Percentiles rank a stretch among this genome's conserved stretches.
These are phyloP conservation scores for Multifurca ochricompacta DNA, from an alignment of 768 basidiomycete genomes.

Conservation along the genomic window DNA sequence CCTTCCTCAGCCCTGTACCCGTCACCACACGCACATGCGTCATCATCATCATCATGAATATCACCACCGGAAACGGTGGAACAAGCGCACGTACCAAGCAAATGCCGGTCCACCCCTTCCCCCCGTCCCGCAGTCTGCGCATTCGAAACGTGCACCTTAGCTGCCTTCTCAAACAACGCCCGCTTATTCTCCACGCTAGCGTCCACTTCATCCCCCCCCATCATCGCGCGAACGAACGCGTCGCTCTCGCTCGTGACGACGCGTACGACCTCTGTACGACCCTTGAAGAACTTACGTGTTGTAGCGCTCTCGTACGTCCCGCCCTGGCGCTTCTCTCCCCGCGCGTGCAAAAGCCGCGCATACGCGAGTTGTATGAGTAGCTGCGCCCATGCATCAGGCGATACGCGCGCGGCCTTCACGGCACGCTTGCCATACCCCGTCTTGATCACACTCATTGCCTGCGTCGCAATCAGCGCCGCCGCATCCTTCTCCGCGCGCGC, in stretches of 20 bases:
- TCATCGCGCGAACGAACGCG: conserved; percentile 71
- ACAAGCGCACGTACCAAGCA: conserved; percentile 64
- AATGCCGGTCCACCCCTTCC: conserved; percentile 79
- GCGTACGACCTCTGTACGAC: conserved; percentile 90
- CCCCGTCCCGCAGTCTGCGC: conserved; percentile 60
- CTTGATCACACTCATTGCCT: conserved; percentile 52
- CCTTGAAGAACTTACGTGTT: conserved; percentile 82
- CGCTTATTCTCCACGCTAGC: conserved; percentile 42
- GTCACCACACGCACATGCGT: neutral
- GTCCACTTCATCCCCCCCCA: conserved; percentile 34
- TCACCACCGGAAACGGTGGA: too few species aligned
- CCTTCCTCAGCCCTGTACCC: conserved; percentile 65
- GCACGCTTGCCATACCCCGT: conserved; percentile 79
- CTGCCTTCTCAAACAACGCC: conserved; percentile 49
- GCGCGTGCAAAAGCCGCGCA: conserved; percentile 43
- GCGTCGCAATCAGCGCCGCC: conserved; percentile 49
- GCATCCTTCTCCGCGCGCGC: conserved; percentile 47
- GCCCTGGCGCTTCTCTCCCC: conserved; percentile 43
- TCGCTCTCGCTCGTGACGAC: conserved; percentile 73
- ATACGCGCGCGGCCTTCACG: conserved; percentile 82
- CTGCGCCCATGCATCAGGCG: conserved; percentile 93
- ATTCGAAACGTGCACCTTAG: conserved; percentile 54
- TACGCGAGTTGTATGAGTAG: conserved; percentile 89
- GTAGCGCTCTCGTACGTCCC: conserved; percentile 94
- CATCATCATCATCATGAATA: neutral